These are phyloP conservation scores for Monilinia aucupariae DNA, from an alignment of 2,329 filamentous ascomycete species.

Conservation along the genomic window DNA sequence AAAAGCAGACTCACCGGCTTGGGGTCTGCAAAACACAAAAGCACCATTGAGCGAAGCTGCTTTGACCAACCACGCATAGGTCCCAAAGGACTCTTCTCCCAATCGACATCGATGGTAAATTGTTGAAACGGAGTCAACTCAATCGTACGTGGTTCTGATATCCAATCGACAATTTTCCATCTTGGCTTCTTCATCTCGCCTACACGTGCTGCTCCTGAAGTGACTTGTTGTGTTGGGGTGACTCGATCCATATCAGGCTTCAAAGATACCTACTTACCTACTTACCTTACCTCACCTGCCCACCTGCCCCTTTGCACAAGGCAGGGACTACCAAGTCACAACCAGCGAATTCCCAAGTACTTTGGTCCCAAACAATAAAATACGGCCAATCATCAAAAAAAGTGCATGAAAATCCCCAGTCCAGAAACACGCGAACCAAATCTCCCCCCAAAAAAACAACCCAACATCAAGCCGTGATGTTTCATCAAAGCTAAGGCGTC, in stretches of 20 bases:
- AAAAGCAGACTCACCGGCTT: conserved; percentile 43
- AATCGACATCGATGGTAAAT: conserved; percentile 49
- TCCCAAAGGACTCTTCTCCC: conserved; percentile 65
- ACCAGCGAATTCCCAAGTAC: background rate
- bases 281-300: no score
- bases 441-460: background rate
- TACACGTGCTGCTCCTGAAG: background rate
- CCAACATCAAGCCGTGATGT: background rate
- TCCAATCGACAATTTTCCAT: conserved; percentile 25
- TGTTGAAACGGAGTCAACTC: conserved; percentile 26
- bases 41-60: conserved; percentile 70
- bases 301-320: background rate
- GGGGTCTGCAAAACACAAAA: conserved; percentile 71
- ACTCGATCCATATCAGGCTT: background rate
- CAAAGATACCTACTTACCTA: background rate
- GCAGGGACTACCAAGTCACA: background rate
- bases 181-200: background rate
- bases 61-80: conserved; percentile 62
- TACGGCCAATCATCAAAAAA: background rate
- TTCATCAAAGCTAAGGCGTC: background rate
- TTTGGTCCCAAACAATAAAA: background rate
- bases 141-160: conserved; percentile 20
- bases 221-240: no score
- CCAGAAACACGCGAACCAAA: background rate
- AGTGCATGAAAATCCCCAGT: background rate